A percentile compares a stretch with the other conserved stretches of the same genome.
Evolutionary conservation across 2,329 filamentous ascomycete species (phyloP).

Genomic region (Metarhizium brunneum): DNA sequence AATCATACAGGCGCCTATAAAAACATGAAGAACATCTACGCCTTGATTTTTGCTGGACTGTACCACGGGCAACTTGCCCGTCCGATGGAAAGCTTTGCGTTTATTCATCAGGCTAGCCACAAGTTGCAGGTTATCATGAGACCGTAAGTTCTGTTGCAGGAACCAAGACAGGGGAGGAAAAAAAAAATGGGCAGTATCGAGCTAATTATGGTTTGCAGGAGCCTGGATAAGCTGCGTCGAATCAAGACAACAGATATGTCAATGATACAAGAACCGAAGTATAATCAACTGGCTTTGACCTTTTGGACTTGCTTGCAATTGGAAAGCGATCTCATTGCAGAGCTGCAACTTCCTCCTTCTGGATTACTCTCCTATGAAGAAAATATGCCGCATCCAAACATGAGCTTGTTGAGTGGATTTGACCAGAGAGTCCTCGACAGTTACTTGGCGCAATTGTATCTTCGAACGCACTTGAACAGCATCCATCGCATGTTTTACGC

Average conservation of each 20-base stretch:
- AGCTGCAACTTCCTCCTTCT: slow-evolving; percentile 58
- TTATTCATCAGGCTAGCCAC: slow-evolving; percentile 47
- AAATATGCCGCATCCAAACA: slow-evolving; percentile 58
- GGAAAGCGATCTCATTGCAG: slow-evolving; percentile 89
- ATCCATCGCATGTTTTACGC: slow-evolving; percentile 51
- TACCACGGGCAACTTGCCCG: slow-evolving; percentile 84
- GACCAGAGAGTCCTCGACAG: slow-evolving; percentile 42
- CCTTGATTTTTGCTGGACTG: slow-evolving; percentile 72
- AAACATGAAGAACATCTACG: slow-evolving; percentile 76
- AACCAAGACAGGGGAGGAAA: not conserved
- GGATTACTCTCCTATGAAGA: slow-evolving; percentile 53
- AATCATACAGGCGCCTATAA: slow-evolving; percentile 70
- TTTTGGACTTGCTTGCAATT: slow-evolving; percentile 94
- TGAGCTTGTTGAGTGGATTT: slow-evolving; percentile 33
- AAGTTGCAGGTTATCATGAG: slow-evolving; percentile 65
- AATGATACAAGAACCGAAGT: slow-evolving; percentile 32
- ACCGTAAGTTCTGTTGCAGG: slow-evolving; percentile 42
- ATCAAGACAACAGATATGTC: slow-evolving; percentile 24
- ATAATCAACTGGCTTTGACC: slow-evolving; percentile 61
- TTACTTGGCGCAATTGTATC: slow-evolving; percentile 54
- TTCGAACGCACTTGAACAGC: slow-evolving; percentile 55
- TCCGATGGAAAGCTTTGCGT: slow-evolving; percentile 72
- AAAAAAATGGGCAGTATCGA: not conserved
- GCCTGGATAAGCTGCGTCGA: slow-evolving; percentile 37
- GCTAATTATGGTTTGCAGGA: slow-evolving; percentile 23